Percentiles rank a stretch among this genome's conserved stretches.
phyloP scores from a whole-genome alignment of 805 yeast genomes.

The Candida xiaguanensis region DNA sequence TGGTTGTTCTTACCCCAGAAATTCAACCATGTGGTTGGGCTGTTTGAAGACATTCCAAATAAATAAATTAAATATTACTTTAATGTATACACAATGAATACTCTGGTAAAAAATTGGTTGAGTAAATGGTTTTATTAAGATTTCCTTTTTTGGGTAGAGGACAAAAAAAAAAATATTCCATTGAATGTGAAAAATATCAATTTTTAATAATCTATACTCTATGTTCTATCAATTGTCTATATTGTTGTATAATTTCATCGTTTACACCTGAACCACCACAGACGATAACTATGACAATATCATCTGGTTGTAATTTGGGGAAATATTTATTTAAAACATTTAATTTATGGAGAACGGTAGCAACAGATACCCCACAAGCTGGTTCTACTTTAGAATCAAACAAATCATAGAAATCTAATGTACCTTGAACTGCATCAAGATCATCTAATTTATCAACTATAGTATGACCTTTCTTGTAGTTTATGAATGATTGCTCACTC shows the following conservation, averaged over 20 bases:
- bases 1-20: constrained; percentile 1
- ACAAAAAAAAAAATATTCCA: not conserved
- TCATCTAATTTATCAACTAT: constrained; percentile 19
- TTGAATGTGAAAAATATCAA: constrained; percentile 5
- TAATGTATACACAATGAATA: no score
- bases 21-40: constrained; percentile 3
- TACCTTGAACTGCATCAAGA: constrained; percentile 20
- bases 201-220: constrained; percentile 6
- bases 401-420: constrained; percentile 20
- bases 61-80: no score
- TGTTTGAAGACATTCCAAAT: not conserved
- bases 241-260: constrained; percentile 6
- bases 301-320: constrained; percentile 16
- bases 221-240: constrained; percentile 8
- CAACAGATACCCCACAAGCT: constrained; percentile 30
- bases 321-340: constrained; percentile 13
- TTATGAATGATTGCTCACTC: constrained; percentile 16
- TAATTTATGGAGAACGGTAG: constrained; percentile 12
- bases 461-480: constrained; percentile 17
- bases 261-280: constrained; percentile 27
- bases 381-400: constrained; percentile 25
- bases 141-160: constrained; percentile 4
- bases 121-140: not conserved
- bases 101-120: not conserved
- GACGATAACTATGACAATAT: constrained; percentile 23